A percentile compares a stretch with the other conserved stretches of the same genome.
These are phyloP conservation scores for Euphrasia confusa DNA, from an alignment of 257 asterid genomes.

Conservation along the genomic window DNA sequence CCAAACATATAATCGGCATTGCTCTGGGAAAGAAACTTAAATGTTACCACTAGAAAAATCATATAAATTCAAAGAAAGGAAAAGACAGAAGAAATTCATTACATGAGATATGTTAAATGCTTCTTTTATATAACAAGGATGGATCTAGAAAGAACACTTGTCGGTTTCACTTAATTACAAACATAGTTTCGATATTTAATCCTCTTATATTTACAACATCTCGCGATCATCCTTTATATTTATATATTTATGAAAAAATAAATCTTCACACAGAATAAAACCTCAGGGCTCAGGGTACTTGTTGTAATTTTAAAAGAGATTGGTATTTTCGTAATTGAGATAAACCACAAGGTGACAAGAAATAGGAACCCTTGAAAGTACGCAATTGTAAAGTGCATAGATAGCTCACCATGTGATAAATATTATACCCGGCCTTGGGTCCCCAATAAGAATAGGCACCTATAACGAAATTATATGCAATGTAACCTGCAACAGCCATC, in stretches of 20 bases:
- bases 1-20: constrained; percentile 90
- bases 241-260: too few species aligned
- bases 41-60: constrained; percentile 11
- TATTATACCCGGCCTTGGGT: constrained; percentile 92
- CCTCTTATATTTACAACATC: too few species aligned
- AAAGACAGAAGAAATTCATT: background rate
- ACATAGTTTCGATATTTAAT: too few species aligned
- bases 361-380: background rate
- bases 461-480: constrained; percentile 90
- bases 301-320: too few species aligned
- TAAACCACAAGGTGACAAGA: too few species aligned
- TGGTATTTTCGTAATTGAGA: too few species aligned
- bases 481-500: constrained; percentile 60
- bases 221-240: too few species aligned
- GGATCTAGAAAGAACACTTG: too few species aligned
- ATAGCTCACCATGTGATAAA: constrained; percentile 80
- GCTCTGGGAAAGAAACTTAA: constrained; percentile 37
- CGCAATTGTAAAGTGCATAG: constrained; percentile 8
- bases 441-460: constrained; percentile 99
- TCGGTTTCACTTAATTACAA: too few species aligned
- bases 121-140: background rate
- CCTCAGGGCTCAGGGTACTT: too few species aligned
- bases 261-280: too few species aligned
- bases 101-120: background rate
- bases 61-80: background rate